Evolutionary conservation across 495 filamentous ascomycete genomes (phyloP).

Genomic region (Penicillium paradoxum): DNA sequence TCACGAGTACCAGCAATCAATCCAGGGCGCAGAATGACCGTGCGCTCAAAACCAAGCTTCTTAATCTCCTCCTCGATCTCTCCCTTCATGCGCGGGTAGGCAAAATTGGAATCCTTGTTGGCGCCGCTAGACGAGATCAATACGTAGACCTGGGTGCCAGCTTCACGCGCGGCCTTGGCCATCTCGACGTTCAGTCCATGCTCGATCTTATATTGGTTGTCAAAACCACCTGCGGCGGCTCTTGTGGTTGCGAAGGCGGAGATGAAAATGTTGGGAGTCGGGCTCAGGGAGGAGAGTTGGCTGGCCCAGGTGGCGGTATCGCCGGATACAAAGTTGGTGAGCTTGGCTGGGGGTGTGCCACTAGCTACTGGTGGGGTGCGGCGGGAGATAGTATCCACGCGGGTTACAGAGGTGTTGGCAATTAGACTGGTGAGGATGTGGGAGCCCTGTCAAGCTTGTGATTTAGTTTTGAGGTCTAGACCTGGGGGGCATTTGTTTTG

Average conservation of each 20-base stretch:
- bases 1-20: conserved; percentile 67
- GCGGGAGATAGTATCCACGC: conserved; percentile 46
- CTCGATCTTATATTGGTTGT: conserved; percentile 72
- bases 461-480: not conserved
- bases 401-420: conserved; percentile 30
- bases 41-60: conserved; percentile 64
- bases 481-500: not conserved
- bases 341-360: conserved; percentile 31
- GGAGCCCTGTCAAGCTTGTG: conserved; percentile 32
- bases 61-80: conserved; percentile 75
- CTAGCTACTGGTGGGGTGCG: conserved; percentile 32
- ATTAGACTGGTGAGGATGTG: conserved; percentile 47
- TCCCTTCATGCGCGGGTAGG: conserved; percentile 71
- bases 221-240: conserved; percentile 59
- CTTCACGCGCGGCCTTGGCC: conserved; percentile 58
- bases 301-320: conserved; percentile 53
- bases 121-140: conserved; percentile 58
- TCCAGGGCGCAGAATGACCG: conserved; percentile 70
- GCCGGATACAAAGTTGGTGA: conserved; percentile 41
- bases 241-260: conserved; percentile 66
- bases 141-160: conserved; percentile 61
- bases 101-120: conserved; percentile 39
- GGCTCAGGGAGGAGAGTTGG: conserved; percentile 47
- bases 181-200: conserved; percentile 68
- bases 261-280: conserved; percentile 55